These are phyloP conservation scores for Hibiscus syriacus DNA, from an alignment of 345 rosid species.

Conservation along the genomic window DNA sequence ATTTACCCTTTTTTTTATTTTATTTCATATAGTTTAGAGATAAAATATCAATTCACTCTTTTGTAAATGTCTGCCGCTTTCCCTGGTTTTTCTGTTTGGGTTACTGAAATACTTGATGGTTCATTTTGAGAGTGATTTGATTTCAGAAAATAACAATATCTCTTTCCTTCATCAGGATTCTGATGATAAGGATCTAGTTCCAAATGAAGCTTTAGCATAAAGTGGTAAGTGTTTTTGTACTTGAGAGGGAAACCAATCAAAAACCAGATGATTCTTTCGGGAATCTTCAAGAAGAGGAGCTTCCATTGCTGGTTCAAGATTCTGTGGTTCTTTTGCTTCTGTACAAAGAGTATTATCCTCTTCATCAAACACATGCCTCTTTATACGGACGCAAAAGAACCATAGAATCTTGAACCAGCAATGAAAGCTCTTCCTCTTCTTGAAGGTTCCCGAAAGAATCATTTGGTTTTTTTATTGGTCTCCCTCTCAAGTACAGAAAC, in stretches of 20 bases:
- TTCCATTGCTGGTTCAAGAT: constrained; percentile 49
- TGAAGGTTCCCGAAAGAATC: constrained; percentile 50
- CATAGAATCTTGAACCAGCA: constrained; percentile 52
- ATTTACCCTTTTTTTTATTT: too few species aligned
- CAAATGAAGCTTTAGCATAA: constrained; percentile 26
- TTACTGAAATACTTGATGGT: too few species aligned
- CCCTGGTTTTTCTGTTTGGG: too few species aligned
- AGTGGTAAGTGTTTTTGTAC: constrained; percentile 19
- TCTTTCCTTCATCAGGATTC: constrained; percentile 22
- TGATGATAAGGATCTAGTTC: constrained; percentile 12
- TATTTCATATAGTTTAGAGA: too few species aligned
- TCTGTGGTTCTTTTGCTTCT: constrained; percentile 74
- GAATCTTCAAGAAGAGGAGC: constrained; percentile 66
- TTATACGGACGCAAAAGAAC: constrained; percentile 70
- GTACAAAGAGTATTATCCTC: constrained; percentile 54
- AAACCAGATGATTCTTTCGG: constrained; percentile 38
- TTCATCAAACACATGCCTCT: constrained; percentile 50
- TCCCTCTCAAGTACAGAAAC: constrained; percentile 22
- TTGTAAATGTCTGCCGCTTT: too few species aligned
- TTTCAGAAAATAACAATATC: constrained; percentile 29
- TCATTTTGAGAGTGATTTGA: constrained; percentile 31
- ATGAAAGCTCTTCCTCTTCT: constrained; percentile 68
- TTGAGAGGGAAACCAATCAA: constrained; percentile 27
- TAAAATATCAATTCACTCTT: too few species aligned
- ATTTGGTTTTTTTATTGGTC: constrained; percentile 27